Base-by-base conservation (phyloP, 106 monocot species). In the Acorus calamus region DNA sequence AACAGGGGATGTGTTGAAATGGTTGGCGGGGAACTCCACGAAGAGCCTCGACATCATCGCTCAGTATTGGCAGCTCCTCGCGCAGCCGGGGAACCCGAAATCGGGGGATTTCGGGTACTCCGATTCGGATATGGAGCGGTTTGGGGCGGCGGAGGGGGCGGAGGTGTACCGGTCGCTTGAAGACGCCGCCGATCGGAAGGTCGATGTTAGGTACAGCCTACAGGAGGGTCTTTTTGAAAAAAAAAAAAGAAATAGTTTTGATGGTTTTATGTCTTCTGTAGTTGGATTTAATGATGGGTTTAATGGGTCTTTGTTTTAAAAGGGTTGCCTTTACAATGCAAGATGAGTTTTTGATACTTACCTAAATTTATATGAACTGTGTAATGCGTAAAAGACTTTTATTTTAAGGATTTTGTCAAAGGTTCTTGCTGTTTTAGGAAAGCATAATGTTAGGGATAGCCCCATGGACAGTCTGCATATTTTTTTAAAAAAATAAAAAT, bases 91-190 rank as follows among this genome's bases (percentile, higher is more conserved):
- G n/a, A 77, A 96, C 71, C 77, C 84, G 4, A 69, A 63, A 0
- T 96, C 94, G 2, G 94, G 89, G 4, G 94, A 94, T 53, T 94
- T 72, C 47, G 94, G 89, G 5, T 94, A 75, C 78, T 90, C 94
- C 3, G 77, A 66, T 3, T 80, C 42, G 4, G 80, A 96, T 4
- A 77, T 94, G 82, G 66, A 72, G 64, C 62, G 80, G 58, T 87
- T 87, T 45, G 94, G 94, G 2, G 79, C 89, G 6, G 55, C 14
- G 10, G 63, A 60, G 11, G 94, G 94, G 43, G 42, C 53, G 8
- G 61, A 65, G 8, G 94, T 94, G 11, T 94, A 86, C 51, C 50
- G 53, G 60, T 78, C 83, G 0, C 69, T 89, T 50, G 81, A 79
- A 47, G 70, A 73, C 48, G 94, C 89, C 0, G 94, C 87, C 3